Evolutionary conservation across 2,329 filamentous ascomycete species (phyloP).

Genomic region (Ceratocystis colombiana): DNA sequence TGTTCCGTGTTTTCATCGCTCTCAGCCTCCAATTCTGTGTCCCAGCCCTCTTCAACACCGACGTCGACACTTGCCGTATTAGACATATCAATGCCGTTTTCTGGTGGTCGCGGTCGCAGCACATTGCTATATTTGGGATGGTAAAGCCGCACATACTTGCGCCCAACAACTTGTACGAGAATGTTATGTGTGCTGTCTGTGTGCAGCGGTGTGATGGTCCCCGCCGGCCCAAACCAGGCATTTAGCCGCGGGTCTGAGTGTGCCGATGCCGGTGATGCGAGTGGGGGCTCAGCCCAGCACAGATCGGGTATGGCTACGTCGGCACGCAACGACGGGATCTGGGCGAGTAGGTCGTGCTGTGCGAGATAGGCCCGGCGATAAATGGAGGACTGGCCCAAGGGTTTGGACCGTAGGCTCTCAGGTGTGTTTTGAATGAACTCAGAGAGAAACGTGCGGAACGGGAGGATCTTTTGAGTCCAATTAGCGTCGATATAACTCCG

Average conservation of each 20-base stretch:
- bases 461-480: slow-evolving; percentile 74
- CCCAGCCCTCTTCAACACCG: slow-evolving; percentile 55
- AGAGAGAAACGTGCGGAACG: slow-evolving; percentile 60
- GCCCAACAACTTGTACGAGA: slow-evolving; percentile 75
- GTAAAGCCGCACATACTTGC: slow-evolving; percentile 88
- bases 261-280: slow-evolving; percentile 36
- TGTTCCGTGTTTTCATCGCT: slow-evolving; percentile 31
- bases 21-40: slow-evolving; percentile 30
- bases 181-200: slow-evolving; percentile 93
- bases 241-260: slow-evolving; percentile 59
- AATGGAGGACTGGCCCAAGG: neutral
- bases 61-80: slow-evolving; percentile 80
- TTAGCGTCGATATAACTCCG: slow-evolving; percentile 75
- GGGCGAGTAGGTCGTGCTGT: slow-evolving; percentile 76
- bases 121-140: slow-evolving; percentile 50
- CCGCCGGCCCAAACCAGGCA: slow-evolving; percentile 82
- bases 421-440: slow-evolving; percentile 42
- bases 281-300: slow-evolving; percentile 63
- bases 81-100: slow-evolving; percentile 74
- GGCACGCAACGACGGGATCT: slow-evolving; percentile 63
- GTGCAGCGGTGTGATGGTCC: slow-evolving; percentile 85
- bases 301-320: slow-evolving; percentile 78
- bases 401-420: neutral
- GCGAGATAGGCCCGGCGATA: slow-evolving; percentile 66
- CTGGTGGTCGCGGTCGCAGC: slow-evolving; percentile 52